These are phyloP conservation scores for Fagopyrum tataricum DNA, from an alignment of 148 eudicot genomes.

Conservation along the genomic window DNA sequence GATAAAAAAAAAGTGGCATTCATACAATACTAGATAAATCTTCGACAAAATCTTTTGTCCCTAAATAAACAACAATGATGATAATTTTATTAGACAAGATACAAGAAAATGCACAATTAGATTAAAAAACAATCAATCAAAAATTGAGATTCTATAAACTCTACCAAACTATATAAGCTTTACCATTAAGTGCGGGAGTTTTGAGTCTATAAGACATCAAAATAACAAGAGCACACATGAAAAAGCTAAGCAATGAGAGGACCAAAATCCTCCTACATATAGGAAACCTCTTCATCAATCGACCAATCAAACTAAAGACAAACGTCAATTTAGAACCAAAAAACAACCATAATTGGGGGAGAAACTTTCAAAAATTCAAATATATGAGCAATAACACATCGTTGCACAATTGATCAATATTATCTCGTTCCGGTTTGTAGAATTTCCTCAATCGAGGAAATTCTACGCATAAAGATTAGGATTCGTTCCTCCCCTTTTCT, in stretches of 20 bases:
- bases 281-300: conserved; percentile 54
- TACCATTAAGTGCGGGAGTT: conserved; percentile 39
- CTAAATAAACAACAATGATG: neutral
- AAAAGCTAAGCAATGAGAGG: conserved; percentile 69
- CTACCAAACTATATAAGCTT: neutral
- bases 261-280: conserved; percentile 77
- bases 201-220: conserved; percentile 40
- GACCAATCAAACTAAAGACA: neutral
- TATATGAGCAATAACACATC: neutral
- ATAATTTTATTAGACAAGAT: neutral
- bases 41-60: conserved; percentile 30
- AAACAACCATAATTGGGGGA: neutral
- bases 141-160: neutral
- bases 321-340: neutral
- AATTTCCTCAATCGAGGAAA: conserved; percentile 7
- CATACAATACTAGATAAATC: conserved; percentile 72
- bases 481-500: conserved; percentile 9
- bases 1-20: conserved; percentile 13
- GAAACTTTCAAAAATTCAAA: neutral
- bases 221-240: conserved; percentile 53
- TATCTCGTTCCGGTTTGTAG: neutral
- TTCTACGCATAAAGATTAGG: neutral
- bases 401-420: neutral
- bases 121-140: neutral
- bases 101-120: neutral